phyloP scores from a whole-genome alignment of 2,329 filamentous ascomycete species.

The Sporothrix variecibatus region DNA sequence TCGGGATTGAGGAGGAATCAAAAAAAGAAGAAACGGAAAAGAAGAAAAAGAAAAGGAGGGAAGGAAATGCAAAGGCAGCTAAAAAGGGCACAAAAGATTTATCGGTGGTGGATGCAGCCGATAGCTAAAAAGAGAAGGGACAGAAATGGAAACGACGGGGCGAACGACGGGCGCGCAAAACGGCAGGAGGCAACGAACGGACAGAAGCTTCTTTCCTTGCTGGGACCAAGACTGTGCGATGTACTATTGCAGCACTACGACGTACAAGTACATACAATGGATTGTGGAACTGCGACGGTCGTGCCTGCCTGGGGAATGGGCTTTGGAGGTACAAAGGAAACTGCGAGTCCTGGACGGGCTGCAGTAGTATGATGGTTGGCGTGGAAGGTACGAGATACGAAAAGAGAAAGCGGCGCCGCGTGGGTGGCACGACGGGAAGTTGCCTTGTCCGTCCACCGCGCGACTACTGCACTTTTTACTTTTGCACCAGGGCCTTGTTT shows the following conservation, averaged over 20 bases:
- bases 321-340: not conserved
- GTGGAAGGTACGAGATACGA: conserved; percentile 14
- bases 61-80: conserved; percentile 1
- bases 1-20: conserved; percentile 8
- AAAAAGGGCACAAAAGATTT: conserved; percentile 13
- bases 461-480: not conserved
- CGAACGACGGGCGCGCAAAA: not conserved
- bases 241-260: too few relatives aligned
- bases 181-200: conserved; percentile 5
- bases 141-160: not conserved
- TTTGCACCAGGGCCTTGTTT: not conserved
- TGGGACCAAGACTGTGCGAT: not conserved
- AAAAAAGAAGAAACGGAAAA: not conserved
- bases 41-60: not conserved
- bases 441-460: conserved; percentile 9
- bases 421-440: conserved; percentile 16
- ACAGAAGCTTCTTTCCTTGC: conserved; percentile 15
- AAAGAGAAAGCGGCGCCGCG: not conserved
- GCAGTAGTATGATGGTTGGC: not conserved
- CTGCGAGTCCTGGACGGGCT: not conserved
- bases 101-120: not conserved
- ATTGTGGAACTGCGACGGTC: not conserved
- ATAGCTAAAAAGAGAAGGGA: conserved; percentile 3
- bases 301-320: conserved; percentile 7
- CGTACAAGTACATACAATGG: too few relatives aligned